Percentiles rank a stretch among this genome's conserved stretches.
phyloP scores from a whole-genome alignment of 1,139 yeast species.

The Blastobotrys malaysiensis region DNA sequence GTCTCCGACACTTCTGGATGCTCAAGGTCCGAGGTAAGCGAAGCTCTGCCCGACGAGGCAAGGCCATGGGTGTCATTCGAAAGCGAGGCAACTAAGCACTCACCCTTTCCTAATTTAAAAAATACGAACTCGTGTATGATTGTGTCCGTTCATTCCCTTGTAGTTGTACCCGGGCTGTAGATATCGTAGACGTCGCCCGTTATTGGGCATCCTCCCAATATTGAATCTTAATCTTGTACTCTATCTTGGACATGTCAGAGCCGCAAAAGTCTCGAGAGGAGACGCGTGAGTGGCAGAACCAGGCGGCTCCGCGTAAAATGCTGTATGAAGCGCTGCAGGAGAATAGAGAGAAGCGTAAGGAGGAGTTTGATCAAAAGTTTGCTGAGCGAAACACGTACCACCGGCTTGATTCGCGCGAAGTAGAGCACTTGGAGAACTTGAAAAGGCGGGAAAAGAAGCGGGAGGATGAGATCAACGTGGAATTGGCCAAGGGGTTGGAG shows the following conservation, averaged over 20 bases:
- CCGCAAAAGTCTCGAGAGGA: not conserved
- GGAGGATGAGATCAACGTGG: conserved; percentile 12
- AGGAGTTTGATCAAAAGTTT: conserved; percentile 14
- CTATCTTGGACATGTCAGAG: not conserved
- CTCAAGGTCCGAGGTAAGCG: conserved; percentile 93
- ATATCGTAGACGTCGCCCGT: no score
- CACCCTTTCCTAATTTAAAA: conserved; percentile 17
- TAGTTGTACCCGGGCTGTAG: no score
- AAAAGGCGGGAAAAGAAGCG: conserved; percentile 8
- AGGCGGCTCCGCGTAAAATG: conserved; percentile 8
- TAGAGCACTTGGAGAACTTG: conserved; percentile 14
- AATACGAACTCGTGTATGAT: conserved; percentile 19
- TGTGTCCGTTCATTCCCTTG: not conserved
- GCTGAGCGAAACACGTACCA: conserved; percentile 14
- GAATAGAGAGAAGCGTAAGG: conserved; percentile 14
- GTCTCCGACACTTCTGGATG: conserved; percentile 99
- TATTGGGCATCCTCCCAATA: no score
- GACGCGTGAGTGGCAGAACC: conserved; percentile 1
- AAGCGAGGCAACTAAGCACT: not conserved
- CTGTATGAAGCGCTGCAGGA: conserved; percentile 3
- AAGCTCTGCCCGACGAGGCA: conserved; percentile 96
- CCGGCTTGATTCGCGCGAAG: conserved; percentile 16
- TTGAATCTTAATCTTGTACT: no score
- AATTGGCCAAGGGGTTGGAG: conserved; percentile 14
- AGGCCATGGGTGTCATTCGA: conserved; percentile 25